A percentile compares a stretch with the other conserved stretches of the same genome.
These are phyloP conservation scores for Zizania latifolia DNA, from an alignment of 176 grass and related monocot species.

Conservation along the genomic window DNA sequence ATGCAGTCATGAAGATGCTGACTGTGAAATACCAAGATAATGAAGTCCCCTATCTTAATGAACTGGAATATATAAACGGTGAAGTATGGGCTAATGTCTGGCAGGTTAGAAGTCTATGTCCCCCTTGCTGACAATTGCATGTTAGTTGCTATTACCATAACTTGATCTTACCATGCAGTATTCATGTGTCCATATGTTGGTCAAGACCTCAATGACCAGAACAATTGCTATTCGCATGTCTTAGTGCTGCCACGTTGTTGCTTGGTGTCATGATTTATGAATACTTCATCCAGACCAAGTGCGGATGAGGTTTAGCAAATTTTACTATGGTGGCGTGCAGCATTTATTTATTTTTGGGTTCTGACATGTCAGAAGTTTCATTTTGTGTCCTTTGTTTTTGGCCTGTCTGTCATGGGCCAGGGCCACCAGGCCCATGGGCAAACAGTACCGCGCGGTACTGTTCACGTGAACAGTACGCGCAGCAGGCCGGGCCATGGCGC, in stretches of 20 bases:
- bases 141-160: neutral
- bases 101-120: constrained; percentile 56
- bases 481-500: no score
- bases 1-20: constrained; percentile 64
- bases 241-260: neutral
- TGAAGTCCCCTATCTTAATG: constrained; percentile 70
- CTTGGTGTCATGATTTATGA: neutral
- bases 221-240: neutral
- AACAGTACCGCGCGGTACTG: no score
- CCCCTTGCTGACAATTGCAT: neutral
- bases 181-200: neutral
- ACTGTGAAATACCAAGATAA: constrained; percentile 71
- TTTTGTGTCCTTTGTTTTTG: neutral
- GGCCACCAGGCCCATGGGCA: no score
- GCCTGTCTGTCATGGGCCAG: no score
- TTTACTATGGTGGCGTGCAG: neutral
- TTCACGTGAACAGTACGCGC: no score
- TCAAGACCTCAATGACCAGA: neutral
- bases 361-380: neutral
- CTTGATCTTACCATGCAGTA: neutral
- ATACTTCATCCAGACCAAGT: neutral
- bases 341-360: neutral
- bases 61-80: constrained; percentile 89
- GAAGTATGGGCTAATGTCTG: constrained; percentile 99
- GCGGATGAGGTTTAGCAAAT: neutral